Evolutionary conservation across 1,284 basidiomycete species (phyloP), one percentile per base, ranked within the genome.

Genomic region (Marasmius tenuissimus): DNA sequence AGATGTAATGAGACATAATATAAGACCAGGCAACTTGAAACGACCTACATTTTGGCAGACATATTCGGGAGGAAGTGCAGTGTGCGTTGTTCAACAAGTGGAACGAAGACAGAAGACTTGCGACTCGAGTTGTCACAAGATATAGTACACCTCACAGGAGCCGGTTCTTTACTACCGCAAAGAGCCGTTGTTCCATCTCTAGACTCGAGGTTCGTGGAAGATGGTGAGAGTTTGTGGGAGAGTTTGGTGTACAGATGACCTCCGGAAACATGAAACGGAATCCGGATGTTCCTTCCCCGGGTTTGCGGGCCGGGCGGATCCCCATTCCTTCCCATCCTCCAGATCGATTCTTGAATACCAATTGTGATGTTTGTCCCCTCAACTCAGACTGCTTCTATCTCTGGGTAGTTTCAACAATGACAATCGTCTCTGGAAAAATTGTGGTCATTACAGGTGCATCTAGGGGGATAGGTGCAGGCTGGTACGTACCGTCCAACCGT

Each of bases 391-490:
- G n/a, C 16, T 35, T 14, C 16, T 18, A 12, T 14, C 35, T 37
- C 52, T 20, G 16, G 34, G 12, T 16, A 14, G 14, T 18, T 37
- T 4, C 12, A 34, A 14, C 39, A 39, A 84, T 84, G 79, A 70
- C 76, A 58, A 76, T 91, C 33, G 82, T 90, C 12, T 71, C 76
- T 12, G 78, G 81, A 69, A 91, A 91, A 70, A 75, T 91, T 34
- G 85, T 91, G 18, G 85, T 85, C 63, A 87, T 93, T 67, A 93
- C 91, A 12, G 91, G 92, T 37, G 81, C 88, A 18, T 90, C 88
- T n/a, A 81, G 87, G 61, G 91, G 92, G n/a, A 94, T 93, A 60
- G 91, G 92, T 35, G 35, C 48, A 16, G 20, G 16, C 18, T 48
- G 39, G 35, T 38, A 18, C 20, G 38, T 49, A 34, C 3, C 8